These are phyloP conservation scores for Schizosaccharomyces pombe DNA, from an alignment of 805 yeast species.

Conservation along the genomic window DNA sequence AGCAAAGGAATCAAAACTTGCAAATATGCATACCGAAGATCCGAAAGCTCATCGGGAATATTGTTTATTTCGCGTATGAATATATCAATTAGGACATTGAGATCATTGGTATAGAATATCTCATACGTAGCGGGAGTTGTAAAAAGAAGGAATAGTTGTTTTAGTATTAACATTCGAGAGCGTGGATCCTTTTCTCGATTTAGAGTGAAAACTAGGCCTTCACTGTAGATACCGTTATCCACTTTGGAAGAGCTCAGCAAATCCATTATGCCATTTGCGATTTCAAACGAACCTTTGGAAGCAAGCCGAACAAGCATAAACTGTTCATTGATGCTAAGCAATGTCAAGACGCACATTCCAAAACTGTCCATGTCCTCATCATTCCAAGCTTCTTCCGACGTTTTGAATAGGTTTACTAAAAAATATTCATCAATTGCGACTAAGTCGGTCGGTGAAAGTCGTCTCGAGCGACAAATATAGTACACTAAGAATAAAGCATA, in stretches of 20 bases:
- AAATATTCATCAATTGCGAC: constrained; percentile 13
- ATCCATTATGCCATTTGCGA: constrained; percentile 29
- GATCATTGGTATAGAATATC: constrained; percentile 58
- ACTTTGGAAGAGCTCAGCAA: constrained; percentile 25
- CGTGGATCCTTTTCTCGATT: constrained; percentile 45
- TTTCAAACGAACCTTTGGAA: neutral
- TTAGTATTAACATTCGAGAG: constrained; percentile 54
- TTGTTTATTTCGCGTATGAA: constrained; percentile 57
- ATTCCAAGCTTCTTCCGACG: constrained; percentile 18
- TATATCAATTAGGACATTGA: constrained; percentile 64
- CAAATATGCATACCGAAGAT: constrained; percentile 43
- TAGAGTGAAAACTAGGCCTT: constrained; percentile 47
- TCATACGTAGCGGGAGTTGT: constrained; percentile 41
- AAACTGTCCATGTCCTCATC: constrained; percentile 30
- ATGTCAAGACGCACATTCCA: constrained; percentile 42
- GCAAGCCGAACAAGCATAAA: constrained; percentile 36
- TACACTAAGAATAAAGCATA: neutral
- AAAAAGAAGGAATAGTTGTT: constrained; percentile 50
- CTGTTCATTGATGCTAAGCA: constrained; percentile 67
- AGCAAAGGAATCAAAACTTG: constrained; percentile 54
- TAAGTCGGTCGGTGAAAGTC: neutral
- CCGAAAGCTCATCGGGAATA: constrained; percentile 31
- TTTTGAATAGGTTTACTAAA: constrained; percentile 24
- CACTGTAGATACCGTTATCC: constrained; percentile 32
- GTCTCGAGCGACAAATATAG: constrained; percentile 1